A percentile compares a stretch with the other conserved stretches of the same genome.
phyloP scores from a whole-genome alignment of 352 stramenopile species.

The Globisporangium acanthophoron region DNA sequence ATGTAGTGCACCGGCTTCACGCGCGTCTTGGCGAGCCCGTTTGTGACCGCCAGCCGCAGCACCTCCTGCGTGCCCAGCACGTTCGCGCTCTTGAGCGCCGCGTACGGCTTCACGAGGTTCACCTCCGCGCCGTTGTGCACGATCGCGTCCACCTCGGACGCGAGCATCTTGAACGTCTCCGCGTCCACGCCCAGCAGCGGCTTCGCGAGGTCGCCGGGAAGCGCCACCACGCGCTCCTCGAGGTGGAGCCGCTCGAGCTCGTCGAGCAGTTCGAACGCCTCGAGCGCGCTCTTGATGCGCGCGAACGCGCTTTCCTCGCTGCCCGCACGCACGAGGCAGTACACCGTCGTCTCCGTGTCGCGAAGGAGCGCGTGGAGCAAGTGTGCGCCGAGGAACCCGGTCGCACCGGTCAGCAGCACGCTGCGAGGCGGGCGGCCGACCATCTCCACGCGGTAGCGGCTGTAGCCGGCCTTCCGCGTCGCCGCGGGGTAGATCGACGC shows the following conservation, averaged over 20 bases:
- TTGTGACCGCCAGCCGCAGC: conserved; percentile 80
- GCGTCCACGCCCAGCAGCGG: conserved; percentile 75
- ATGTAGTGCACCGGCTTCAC: conserved; percentile 89
- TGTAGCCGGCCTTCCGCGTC: conserved; percentile 69
- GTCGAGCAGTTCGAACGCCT: conserved; percentile 48
- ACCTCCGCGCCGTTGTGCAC: conserved; percentile 91
- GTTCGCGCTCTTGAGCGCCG: conserved; percentile 83
- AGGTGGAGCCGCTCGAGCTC: conserved; percentile 47
- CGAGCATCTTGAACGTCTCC: conserved; percentile 84
- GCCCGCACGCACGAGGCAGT: conserved; percentile 74
- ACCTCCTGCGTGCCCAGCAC: conserved; percentile 89
- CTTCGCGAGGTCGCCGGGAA: conserved; percentile 77
- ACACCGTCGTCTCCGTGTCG: conserved; percentile 62
- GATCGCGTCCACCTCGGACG: conserved; percentile 86
- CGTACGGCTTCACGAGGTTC: conserved; percentile 90
- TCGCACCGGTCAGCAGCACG: conserved; percentile 88
- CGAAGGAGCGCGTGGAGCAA: conserved; percentile 80
- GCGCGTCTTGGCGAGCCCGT: conserved; percentile 64
- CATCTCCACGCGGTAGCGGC: conserved; percentile 78
- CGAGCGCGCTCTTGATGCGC: conserved; percentile 54
- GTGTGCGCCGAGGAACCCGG: conserved; percentile 86
- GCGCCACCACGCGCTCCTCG: conserved; percentile 59
- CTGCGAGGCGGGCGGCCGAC: conserved; percentile 60
- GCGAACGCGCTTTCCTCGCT: conserved; percentile 42
- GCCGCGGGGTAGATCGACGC: conserved; percentile 66